Evolutionary conservation across 2,329 filamentous ascomycete genomes (phyloP).

Genomic region (Arachnomyces sp.): DNA sequence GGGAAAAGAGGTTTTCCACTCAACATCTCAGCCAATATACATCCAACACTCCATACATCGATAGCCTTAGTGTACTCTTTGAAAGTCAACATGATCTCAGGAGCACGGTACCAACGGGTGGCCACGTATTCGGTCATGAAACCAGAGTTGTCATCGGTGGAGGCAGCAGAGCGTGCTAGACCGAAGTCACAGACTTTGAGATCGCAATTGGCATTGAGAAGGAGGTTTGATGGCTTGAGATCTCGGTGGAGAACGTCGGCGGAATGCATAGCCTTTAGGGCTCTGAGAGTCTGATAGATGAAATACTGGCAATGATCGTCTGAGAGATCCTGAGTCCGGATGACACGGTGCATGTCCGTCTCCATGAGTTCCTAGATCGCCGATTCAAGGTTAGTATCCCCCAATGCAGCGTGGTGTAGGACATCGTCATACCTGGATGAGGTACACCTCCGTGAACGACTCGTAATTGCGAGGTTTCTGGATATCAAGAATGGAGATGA

Average conservation of each 20-base stretch:
- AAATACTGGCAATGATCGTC: conserved; percentile 99
- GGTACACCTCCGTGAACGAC: conserved; percentile 93
- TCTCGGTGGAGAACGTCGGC: conserved; percentile 97
- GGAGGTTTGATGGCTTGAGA: conserved; percentile 91
- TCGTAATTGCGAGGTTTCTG: conserved; percentile 97
- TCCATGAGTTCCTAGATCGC: conserved; percentile 85
- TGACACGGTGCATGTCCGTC: conserved; percentile 98
- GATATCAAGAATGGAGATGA: conserved; percentile 98
- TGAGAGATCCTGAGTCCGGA: conserved; percentile 94
- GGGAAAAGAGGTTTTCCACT: conserved; percentile 97
- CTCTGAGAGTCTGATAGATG: conserved; percentile 97
- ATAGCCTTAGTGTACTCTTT: conserved; percentile 99
- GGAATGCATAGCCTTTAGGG: conserved; percentile 98
- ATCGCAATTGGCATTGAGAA: conserved; percentile 97
- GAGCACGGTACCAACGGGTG: conserved; percentile 96
- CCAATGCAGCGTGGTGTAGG: not conserved
- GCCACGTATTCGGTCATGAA: conserved; percentile 99
- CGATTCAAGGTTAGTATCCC: not conserved
- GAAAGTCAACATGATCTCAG: conserved; percentile 99
- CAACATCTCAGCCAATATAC: conserved; percentile 96
- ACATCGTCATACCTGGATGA: conserved; percentile 69
- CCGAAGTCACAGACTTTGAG: conserved; percentile 99
- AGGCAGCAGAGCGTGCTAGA: conserved; percentile 87
- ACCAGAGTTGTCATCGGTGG: conserved; percentile 97
- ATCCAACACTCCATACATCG: conserved; percentile 98